These are phyloP conservation scores for Calocybe gangraenosa DNA, from an alignment of 768 basidiomycete species.

Conservation along the genomic window DNA sequence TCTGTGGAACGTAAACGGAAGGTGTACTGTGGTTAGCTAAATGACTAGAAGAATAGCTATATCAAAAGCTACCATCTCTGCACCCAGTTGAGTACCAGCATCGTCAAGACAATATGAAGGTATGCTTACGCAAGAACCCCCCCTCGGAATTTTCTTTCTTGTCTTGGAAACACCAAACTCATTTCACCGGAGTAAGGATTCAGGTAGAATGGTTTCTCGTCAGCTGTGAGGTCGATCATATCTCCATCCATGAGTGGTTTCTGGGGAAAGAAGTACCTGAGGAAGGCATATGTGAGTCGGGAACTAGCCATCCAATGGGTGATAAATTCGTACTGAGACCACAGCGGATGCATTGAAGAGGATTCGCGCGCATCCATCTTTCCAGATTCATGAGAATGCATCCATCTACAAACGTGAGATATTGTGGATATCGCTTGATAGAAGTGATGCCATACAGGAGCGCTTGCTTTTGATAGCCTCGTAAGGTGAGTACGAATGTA, in stretches of 20 bases:
- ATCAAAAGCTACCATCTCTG: constrained; percentile 15
- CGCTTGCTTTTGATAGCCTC: constrained; percentile 94
- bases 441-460: constrained; percentile 45
- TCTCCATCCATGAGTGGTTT: constrained; percentile 46
- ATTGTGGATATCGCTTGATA: background rate
- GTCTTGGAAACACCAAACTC: constrained; percentile 78
- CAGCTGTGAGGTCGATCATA: constrained; percentile 78
- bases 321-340: constrained; percentile 73
- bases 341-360: constrained; percentile 85
- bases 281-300: constrained; percentile 8
- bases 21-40: constrained; percentile 1
- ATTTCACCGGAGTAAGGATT: constrained; percentile 91
- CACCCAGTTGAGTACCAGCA: background rate
- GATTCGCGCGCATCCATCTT: constrained; percentile 64
- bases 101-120: constrained; percentile 15
- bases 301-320: background rate
- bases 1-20: constrained; percentile 10
- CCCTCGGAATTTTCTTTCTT: constrained; percentile 71
- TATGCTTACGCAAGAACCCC: constrained; percentile 83
- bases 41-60: background rate
- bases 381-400: constrained; percentile 82
- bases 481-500: constrained; percentile 70
- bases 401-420: constrained; percentile 58
- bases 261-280: constrained; percentile 70
- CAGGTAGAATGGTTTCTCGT: constrained; percentile 72